Percentiles rank a stretch among this genome's conserved stretches.
Evolutionary conservation across 2,329 filamentous ascomycete genomes (phyloP).

Genomic region (Fusarium palustre): DNA sequence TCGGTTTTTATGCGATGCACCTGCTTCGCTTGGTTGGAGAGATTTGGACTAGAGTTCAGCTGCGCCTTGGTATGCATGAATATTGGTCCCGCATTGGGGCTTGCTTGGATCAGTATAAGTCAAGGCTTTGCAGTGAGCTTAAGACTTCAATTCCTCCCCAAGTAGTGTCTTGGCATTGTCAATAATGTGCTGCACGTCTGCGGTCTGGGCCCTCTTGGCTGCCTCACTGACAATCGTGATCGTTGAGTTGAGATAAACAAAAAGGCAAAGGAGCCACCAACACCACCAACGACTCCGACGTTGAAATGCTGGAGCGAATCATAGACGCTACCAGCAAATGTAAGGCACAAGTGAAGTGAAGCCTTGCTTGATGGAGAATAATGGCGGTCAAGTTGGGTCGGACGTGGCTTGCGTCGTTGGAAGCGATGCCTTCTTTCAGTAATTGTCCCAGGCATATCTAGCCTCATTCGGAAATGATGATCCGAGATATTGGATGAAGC

Average conservation of each 20-base stretch:
- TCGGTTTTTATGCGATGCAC: too few relatives aligned
- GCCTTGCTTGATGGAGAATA: neutral
- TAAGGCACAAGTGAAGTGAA: neutral
- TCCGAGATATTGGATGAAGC: neutral
- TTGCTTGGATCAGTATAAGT: neutral
- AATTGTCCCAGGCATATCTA: neutral
- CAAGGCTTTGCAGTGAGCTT: neutral
- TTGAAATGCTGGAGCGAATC: neutral
- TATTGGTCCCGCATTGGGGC: neutral
- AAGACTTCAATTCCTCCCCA: neutral
- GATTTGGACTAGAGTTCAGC: constrained; percentile 3
- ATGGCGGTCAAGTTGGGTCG: neutral
- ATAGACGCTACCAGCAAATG: neutral
- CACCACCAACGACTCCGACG: too few relatives aligned
- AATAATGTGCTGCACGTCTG: constrained; percentile 4
- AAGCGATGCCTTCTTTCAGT: constrained; percentile 8
- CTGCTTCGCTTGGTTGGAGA: neutral
- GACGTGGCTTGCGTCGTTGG: constrained; percentile 21
- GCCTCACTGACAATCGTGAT: constrained; percentile 3
- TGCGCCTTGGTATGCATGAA: constrained; percentile 11
- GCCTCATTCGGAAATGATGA: neutral
- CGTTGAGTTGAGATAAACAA: neutral
- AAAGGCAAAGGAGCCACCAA: neutral
- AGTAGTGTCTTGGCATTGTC: constrained; percentile 20
- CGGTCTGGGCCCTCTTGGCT: constrained; percentile 9